Base-by-base conservation (phyloP, 768 basidiomycete genomes). In the Chalciporus piperatus region DNA sequence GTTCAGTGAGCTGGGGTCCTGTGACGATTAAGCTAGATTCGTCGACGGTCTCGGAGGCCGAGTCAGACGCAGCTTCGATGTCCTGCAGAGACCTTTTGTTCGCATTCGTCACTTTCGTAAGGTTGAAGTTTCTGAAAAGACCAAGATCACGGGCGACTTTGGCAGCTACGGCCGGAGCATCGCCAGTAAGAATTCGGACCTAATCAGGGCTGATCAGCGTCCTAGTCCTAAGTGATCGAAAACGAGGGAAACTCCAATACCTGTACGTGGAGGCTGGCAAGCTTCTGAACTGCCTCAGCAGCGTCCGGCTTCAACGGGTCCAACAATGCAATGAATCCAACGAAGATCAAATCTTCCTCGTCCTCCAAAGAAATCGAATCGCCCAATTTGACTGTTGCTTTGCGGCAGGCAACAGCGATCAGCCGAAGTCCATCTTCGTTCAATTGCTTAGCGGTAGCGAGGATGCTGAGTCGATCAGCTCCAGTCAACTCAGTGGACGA, bases 61-160 rank as follows among this genome's bases (percentile, higher is more conserved):
- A 14, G n/a, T 56, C 41, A 7, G 46, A 28, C 12, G 40, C 63
- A n/a, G 57, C 66, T 49, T 67, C 66, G 44, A 61, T 68, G 30
- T 63, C 68, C 46, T 66, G 68, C 4, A 32, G 51, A 7, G 48
- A 50, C 20, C 41, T 45, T 30, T 30, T 11, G 11, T 30, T 11
- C 2, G n/a, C 19, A 17, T 41, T 33, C 3, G 44, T 19, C 3
- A 22, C 33, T 27, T 55, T 48, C 14, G 54, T 46, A 25, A 59
- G 47, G 40, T 66, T 66, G 46, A 55, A 5, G 17, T 55, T n/a
- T 27, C 51, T 49, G 43, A 72, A 62, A 47, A 70, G 58, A 13
- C 70, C 70, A 42, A 70, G 64, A 41, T 71, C 69, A 30, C 68
- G 71, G 11, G 70, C 71, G 33, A 71, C 71, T 53, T 70, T 72